Evolutionary conservation across 163 green algal genomes (phyloP).

Genomic region (Chloroidium sp.): DNA sequence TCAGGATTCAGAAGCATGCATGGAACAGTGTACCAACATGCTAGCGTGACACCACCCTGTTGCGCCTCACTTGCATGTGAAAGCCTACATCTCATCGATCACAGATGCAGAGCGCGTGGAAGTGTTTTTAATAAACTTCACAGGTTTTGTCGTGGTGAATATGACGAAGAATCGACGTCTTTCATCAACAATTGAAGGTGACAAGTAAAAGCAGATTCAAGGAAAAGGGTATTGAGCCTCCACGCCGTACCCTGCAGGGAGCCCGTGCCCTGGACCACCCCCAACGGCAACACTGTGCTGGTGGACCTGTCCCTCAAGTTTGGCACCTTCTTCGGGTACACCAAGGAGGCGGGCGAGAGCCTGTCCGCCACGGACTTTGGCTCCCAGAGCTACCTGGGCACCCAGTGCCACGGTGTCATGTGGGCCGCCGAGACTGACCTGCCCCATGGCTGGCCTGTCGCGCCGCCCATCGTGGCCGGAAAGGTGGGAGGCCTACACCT

Average conservation of each 20-base stretch:
- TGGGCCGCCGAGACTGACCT: constrained; percentile 6
- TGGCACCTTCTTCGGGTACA: constrained; percentile 11
- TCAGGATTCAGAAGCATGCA: not conserved
- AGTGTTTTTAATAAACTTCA: no score
- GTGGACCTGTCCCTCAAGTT: constrained; percentile 13
- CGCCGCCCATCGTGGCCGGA: constrained; percentile 13
- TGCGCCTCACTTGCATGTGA: no score
- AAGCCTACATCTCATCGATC: no score
- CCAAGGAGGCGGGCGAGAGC: not conserved
- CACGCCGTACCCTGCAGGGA: not conserved
- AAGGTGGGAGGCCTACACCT: not conserved
- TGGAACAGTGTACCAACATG: no score
- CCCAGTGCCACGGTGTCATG: constrained; percentile 14
- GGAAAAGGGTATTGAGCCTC: no score
- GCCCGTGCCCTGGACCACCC: constrained; percentile 9
- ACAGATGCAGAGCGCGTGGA: no score
- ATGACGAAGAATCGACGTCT: no score
- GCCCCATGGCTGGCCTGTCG: constrained; percentile 11
- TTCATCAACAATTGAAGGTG: no score
- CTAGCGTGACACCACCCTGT: no score
- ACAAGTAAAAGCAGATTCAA: no score
- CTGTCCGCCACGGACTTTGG: not conserved
- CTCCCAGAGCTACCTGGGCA: constrained; percentile 12
- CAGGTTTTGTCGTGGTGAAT: no score
- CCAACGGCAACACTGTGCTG: constrained; percentile 2